A percentile compares a stretch with the other conserved stretches of the same genome.
These are phyloP conservation scores for Mucor plumbeus DNA, from an alignment of 371 early-diverging fungal genomes.

Conservation along the genomic window DNA sequence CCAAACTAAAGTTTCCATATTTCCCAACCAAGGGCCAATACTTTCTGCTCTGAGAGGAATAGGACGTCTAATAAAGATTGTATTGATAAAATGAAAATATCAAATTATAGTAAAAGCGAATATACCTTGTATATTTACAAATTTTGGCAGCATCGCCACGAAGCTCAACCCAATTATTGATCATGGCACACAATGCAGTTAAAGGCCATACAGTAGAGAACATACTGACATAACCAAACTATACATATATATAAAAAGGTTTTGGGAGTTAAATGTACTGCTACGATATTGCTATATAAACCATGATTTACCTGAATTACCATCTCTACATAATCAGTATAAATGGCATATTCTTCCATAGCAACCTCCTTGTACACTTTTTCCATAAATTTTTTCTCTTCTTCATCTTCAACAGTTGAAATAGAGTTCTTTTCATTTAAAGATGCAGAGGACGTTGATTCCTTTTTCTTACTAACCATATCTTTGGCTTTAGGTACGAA, in stretches of 20 bases:
- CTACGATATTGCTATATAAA: too few species aligned
- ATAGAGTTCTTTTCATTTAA: background rate
- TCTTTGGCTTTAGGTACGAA: slow-evolving; percentile 50
- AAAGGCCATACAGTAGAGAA: slow-evolving; percentile 88
- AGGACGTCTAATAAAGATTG: slow-evolving; percentile 61
- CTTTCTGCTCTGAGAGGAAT: slow-evolving; percentile 79
- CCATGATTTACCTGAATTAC: slow-evolving; percentile 69
- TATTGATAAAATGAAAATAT: background rate
- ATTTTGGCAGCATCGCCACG: slow-evolving; percentile 90
- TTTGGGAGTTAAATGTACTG: background rate
- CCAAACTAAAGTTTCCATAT: slow-evolving; percentile 69
- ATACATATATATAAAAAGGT: slow-evolving; percentile 1
- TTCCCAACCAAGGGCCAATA: slow-evolving; percentile 87
- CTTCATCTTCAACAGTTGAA: slow-evolving; percentile 8
- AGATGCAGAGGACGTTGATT: background rate
- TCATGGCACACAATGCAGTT: slow-evolving; percentile 75
- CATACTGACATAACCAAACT: slow-evolving; percentile 88
- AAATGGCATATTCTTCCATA: slow-evolving; percentile 81
- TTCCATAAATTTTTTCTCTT: slow-evolving; percentile 54
- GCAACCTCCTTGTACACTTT: slow-evolving; percentile 56
- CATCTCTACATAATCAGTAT: slow-evolving; percentile 92
- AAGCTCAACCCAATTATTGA: slow-evolving; percentile 90
- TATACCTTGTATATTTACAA: slow-evolving; percentile 70
- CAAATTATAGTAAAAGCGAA: background rate
- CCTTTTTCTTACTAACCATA: slow-evolving; percentile 33